These are phyloP conservation scores for Debaryomyces robertsiae DNA, from an alignment of 1,139 yeast genomes.

Conservation along the genomic window DNA sequence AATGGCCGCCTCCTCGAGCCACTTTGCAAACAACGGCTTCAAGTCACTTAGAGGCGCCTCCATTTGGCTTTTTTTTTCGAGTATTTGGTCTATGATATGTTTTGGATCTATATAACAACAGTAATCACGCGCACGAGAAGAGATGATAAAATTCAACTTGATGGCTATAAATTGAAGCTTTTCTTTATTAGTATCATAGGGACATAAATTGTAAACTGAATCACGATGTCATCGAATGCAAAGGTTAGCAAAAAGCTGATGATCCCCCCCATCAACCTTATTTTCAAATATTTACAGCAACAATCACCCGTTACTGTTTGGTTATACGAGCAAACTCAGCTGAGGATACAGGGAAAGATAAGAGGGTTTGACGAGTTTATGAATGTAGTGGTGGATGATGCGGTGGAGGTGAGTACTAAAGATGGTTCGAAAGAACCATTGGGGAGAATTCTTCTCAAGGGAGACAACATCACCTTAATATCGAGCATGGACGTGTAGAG, in stretches of 20 bases:
- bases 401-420: conserved; percentile 60
- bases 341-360: conserved; percentile 79
- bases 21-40: conserved; percentile 40
- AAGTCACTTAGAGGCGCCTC: conserved; percentile 14
- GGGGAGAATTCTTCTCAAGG: conserved; percentile 74
- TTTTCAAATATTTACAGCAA: conserved; percentile 84
- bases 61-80: conserved; percentile 6
- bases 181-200: conserved; percentile 12
- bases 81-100: no score
- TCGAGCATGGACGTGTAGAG: conserved; percentile 50
- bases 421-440: conserved; percentile 45
- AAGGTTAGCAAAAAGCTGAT: conserved; percentile 36
- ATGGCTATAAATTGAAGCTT: neutral
- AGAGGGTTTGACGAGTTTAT: conserved; percentile 96
- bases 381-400: conserved; percentile 94
- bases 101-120: no score
- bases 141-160: conserved; percentile 5
- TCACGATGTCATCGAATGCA: conserved; percentile 22
- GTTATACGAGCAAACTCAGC: conserved; percentile 82
- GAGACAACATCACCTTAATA: conserved; percentile 89
- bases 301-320: conserved; percentile 80
- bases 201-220: conserved; percentile 20
- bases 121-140: conserved; percentile 9
- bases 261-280: conserved; percentile 89
- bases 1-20: conserved; percentile 56